These are phyloP conservation scores for Boletus sp. DNA, from an alignment of 768 basidiomycete genomes.

Conservation along the genomic window DNA sequence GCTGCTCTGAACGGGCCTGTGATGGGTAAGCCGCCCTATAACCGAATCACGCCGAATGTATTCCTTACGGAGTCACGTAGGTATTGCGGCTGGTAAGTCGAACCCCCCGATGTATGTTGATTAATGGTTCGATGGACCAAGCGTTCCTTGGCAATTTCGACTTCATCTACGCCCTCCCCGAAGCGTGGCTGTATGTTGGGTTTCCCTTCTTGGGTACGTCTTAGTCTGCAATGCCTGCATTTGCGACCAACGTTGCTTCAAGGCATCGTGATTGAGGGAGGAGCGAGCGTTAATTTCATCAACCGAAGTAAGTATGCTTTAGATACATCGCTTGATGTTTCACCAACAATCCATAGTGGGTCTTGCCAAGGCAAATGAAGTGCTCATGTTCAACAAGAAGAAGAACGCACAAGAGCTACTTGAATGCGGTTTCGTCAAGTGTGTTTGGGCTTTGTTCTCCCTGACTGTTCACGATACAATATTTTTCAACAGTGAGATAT, in stretches of 20 bases:
- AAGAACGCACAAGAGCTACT: conserved; percentile 57
- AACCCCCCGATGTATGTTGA: background rate
- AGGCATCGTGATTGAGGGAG: conserved; percentile 70
- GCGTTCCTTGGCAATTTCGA: conserved; percentile 73
- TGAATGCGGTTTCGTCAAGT: conserved; percentile 67
- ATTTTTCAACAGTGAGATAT: conserved; percentile 48
- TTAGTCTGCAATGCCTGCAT: background rate
- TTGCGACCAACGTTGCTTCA: conserved; percentile 1
- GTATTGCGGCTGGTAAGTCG: conserved; percentile 59
- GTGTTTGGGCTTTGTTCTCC: conserved; percentile 10
- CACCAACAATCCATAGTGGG: conserved; percentile 49
- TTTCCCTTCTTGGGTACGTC: conserved; percentile 60
- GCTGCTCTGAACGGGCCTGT: conserved; percentile 75
- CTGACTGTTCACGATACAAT: background rate
- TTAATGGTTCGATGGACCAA: conserved; percentile 21
- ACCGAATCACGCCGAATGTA: background rate
- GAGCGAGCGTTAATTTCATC: conserved; percentile 66
- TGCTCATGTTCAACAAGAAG: conserved; percentile 68
- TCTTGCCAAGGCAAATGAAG: conserved; percentile 66
- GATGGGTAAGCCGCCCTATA: conserved; percentile 47
- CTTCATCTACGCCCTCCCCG: conserved; percentile 66
- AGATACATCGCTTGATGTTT: background rate
- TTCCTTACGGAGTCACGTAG: conserved; percentile 31
- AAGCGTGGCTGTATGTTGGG: conserved; percentile 61
- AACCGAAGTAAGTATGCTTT: conserved; percentile 52